Evolutionary conservation across 208 protist species (phyloP), one percentile per base, ranked within the genome.

Genomic region (Phytomonas sp.): DNA sequence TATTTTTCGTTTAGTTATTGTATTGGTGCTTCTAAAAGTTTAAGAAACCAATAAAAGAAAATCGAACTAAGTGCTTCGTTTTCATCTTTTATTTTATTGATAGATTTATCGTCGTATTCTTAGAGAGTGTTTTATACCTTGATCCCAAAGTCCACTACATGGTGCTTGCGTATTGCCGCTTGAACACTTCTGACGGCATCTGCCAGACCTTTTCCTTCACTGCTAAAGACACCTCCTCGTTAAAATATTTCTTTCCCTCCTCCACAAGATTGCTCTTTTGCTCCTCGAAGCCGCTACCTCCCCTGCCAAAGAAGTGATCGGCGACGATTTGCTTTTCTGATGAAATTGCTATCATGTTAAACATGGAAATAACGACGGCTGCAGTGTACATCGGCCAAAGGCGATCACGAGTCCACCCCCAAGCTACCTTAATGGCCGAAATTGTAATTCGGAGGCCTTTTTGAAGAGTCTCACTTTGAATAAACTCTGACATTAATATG

Each of bases 171-270:
- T 93, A 92, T 78, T 89, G 83, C 26, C 79, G 79, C 66, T 72
- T 75, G 71, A 93, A 92, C 29, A 76, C 71, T 4, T 45, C 63
- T 3, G 70, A 52, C 19, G 87, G 81, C 75, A 93, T 61, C 77
- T 86, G 80, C 90, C 90, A 95, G 67, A 95, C 90, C 26, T 77
- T 72, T 67, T 95, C 87, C 78, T 93, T 93, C 33, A 95, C 83
- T 12, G 87, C 85, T 33, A 89, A 75, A 10, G 86, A 63, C 32
- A 89, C 78, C 80, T 95, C 90, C 83, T 95, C 90, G 66, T 91
- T 80, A 59, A 92, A 91, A 33, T 87, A 74, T 74, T 87, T 88
- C 70, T 84, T 83, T 32, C 76, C 69, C 14, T 89, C 84, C 67
- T 60, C 67, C 56, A 88, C 60, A 2, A 84, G 68, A 42, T 88